Base-by-base conservation (phyloP, 2,329 filamentous ascomycete species). In the Trichoderma atroviride region DNA sequence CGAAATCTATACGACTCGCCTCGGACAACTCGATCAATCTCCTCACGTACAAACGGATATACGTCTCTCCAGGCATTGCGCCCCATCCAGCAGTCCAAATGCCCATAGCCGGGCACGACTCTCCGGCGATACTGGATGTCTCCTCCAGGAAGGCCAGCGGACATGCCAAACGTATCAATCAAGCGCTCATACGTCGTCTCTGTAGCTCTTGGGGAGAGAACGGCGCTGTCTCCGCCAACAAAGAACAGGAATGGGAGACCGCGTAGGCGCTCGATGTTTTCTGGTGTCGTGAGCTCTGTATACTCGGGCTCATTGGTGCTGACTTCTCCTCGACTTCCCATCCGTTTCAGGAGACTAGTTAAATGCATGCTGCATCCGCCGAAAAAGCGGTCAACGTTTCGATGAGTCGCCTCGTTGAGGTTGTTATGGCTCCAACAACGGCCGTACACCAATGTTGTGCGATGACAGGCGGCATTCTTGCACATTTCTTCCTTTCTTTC, bases 331-430 rank as follows among this genome's bases (percentile, higher is more conserved):
- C 81, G 76, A 70, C 73, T 75, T 6, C 88, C 88, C 79, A 87
- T 85, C 43, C 79, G 79, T 83, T 89, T 88, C 13, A 91, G 82
- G 69, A 88, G 79, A 43, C 83, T 76, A 61, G 90, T 81, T 70
- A 86, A 78, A 1, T 81, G 83, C 86, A 89, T 89, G 76, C 86
- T 87, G 65, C 88, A 84, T 66, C 89, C 89, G 73, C 86, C 86
- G 69, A 91, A 86, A 78, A 90, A 88, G 37, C 84, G 83, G 75
- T 88, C 84, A 58, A 90, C 84, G 74, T 89, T 85, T 0, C 83
- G 79, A 77, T 91, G 89, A 2, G 89, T 91, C 3, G 85, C 87
- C 78, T 87, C 86, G 78, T 90, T 91, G 35, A 91, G 83, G 76
- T 91, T 91, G 4, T 73, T 76, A 77, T 91, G 89, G 74, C 85